Conservation (phyloP, 441 rosid genomes). For the Kokia cookei region DNA sequence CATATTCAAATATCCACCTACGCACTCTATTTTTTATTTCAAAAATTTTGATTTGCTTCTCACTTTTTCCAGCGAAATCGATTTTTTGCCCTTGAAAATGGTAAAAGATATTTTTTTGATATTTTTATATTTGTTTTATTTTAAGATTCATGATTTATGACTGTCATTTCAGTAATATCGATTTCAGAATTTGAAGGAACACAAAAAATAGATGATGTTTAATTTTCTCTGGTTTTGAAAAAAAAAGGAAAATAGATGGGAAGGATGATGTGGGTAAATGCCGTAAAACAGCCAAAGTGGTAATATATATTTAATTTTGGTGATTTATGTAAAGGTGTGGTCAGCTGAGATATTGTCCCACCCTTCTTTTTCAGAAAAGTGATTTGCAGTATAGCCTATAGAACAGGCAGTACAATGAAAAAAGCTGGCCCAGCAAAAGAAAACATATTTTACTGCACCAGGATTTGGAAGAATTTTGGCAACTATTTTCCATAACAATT, state of each 20-base stretch:
- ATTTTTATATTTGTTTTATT: too few relatives aligned
- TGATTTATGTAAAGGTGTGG: not conserved
- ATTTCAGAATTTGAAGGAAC: too few relatives aligned
- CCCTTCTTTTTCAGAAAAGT: conserved; percentile 2
- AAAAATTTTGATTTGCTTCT: too few relatives aligned
- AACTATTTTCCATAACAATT: not conserved
- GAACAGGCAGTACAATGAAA: not conserved
- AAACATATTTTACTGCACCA: not conserved
- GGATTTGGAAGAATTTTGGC: conserved; percentile 4
- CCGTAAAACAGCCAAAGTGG: not conserved
- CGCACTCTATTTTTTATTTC: too few relatives aligned
- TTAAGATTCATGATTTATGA: too few relatives aligned
- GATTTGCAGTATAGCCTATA: not conserved
- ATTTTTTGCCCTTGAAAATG: too few relatives aligned
- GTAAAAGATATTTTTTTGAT: too few relatives aligned
- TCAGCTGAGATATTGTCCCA: not conserved
- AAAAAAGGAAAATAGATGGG: not conserved
- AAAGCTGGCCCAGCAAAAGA: not conserved
- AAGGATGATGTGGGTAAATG: not conserved
- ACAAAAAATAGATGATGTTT: not conserved
- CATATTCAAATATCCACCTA: too few relatives aligned
- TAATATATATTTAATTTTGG: not conserved
- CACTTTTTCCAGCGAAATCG: too few relatives aligned
- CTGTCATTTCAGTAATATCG: too few relatives aligned
- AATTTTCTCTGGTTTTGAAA: not conserved